A percentile compares a stretch with the other conserved stretches of the same genome.
These are phyloP conservation scores for Alectoria sarmentosa DNA, from an alignment of 495 filamentous ascomycete genomes.

Conservation along the genomic window DNA sequence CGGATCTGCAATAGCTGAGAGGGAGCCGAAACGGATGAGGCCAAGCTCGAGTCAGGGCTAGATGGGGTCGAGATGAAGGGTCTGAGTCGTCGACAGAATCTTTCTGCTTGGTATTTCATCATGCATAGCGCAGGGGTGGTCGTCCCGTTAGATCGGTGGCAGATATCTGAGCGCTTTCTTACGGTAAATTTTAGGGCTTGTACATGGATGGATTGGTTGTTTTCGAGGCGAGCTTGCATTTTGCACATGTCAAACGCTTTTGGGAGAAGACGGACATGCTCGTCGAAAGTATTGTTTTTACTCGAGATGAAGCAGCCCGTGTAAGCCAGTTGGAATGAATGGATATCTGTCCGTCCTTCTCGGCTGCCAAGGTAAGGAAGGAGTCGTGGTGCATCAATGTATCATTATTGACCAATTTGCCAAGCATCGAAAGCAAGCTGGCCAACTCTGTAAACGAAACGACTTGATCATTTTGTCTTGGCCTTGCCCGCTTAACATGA, in stretches of 20 bases:
- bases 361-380: too few relatives aligned
- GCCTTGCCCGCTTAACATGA: too few relatives aligned
- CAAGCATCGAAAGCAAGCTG: too few relatives aligned
- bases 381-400: too few relatives aligned
- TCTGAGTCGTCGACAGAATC: background rate
- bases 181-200: background rate
- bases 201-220: constrained; percentile 4
- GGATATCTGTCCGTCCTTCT: background rate
- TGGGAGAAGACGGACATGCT: background rate
- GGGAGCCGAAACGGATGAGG: constrained; percentile 23
- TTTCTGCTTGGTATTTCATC: background rate
- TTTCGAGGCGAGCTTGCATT: background rate
- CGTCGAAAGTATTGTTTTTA: background rate
- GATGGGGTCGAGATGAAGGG: constrained; percentile 17
- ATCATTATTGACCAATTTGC: too few relatives aligned
- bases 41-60: constrained; percentile 23
- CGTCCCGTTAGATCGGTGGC: background rate
- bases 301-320: background rate
- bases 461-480: too few relatives aligned
- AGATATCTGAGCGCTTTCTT: background rate
- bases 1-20: constrained; percentile 20
- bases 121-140: constrained; percentile 22
- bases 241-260: background rate
- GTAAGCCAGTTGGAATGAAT: background rate
- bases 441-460: too few relatives aligned